Conservation (phyloP, 345 rosid genomes). For the Bretschneidera sinensis region DNA sequence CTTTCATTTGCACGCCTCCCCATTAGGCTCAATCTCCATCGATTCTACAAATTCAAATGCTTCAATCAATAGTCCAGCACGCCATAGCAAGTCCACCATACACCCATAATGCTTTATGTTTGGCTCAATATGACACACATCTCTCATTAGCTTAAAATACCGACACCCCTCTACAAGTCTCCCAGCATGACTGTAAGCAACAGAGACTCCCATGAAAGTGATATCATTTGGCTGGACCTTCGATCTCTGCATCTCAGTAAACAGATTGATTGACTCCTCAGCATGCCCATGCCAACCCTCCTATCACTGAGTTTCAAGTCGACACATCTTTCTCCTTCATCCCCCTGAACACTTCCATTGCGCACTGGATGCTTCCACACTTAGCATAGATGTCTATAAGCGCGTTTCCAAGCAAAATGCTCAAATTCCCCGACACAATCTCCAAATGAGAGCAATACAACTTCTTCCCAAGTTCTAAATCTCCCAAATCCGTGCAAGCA, state of each 20-base stretch:
- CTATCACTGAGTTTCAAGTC: constrained; percentile 61
- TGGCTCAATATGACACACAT: constrained; percentile 43
- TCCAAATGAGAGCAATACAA: constrained; percentile 42
- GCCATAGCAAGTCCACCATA: constrained; percentile 65
- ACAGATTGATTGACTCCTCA: constrained; percentile 40
- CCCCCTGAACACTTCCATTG: constrained; percentile 47
- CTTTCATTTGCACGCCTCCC: constrained; percentile 52
- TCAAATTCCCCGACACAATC: constrained; percentile 20
- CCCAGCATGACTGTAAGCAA: constrained; percentile 68
- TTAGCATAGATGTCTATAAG: constrained; percentile 67
- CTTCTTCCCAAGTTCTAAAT: constrained; percentile 50
- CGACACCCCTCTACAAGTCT: constrained; percentile 49
- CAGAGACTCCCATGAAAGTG: constrained; percentile 58
- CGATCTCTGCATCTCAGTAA: constrained; percentile 46
- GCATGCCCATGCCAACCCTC: constrained; percentile 68
- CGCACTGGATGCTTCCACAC: constrained; percentile 54
- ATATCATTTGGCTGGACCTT: constrained; percentile 56
- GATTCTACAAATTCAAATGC: constrained; percentile 49
- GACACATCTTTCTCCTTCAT: constrained; percentile 52
- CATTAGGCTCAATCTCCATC: no score
- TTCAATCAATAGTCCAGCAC: constrained; percentile 57
- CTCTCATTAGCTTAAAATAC: constrained; percentile 52
- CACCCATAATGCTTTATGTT: constrained; percentile 68
- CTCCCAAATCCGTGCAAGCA: constrained; percentile 58
- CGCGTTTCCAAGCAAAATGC: constrained; percentile 52